Percentiles rank a stretch among this genome's conserved stretches.
Evolutionary conservation across 192 early-diverging fungal species (phyloP).

Genomic region (Linnemannia exigua): DNA sequence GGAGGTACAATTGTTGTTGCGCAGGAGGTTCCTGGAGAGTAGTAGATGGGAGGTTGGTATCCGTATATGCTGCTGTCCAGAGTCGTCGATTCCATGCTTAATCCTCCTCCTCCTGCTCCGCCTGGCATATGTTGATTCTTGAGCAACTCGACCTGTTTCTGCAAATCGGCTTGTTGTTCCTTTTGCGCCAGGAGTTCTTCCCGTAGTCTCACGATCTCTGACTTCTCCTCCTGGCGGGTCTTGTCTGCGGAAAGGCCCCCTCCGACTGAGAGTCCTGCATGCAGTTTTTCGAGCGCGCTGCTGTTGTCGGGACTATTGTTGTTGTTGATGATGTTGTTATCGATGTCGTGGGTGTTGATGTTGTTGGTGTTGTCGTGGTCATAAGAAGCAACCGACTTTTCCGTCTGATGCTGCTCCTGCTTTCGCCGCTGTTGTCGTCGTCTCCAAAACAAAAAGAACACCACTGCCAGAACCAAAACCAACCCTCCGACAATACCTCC

Average conservation of each 20-base stretch:
- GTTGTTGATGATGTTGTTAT: neutral
- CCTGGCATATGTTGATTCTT: slow-evolving; percentile 22
- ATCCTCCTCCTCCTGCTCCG: neutral
- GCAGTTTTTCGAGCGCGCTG: neutral
- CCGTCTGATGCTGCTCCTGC: neutral
- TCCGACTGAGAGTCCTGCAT: no score
- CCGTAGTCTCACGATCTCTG: slow-evolving; percentile 9
- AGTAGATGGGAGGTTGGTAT: slow-evolving; percentile 22
- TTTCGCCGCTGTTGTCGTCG: neutral
- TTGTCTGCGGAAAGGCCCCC: neutral
- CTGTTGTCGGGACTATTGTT: neutral
- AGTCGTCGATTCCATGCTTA: no score
- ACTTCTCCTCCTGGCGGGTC: neutral
- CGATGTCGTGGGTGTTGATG: no score
- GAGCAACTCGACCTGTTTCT: neutral
- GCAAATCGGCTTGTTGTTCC: slow-evolving; percentile 12
- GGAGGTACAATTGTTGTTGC: neutral
- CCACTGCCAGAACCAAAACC: slow-evolving; percentile 6
- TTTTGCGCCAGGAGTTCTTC: slow-evolving; percentile 15
- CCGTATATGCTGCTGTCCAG: neutral
- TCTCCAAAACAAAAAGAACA: slow-evolving; percentile 20
- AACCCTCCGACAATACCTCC: slow-evolving; percentile 38
- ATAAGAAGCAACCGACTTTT: neutral
- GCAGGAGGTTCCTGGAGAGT: slow-evolving; percentile 2
- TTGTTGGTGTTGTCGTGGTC: neutral